These are phyloP conservation scores for Globisporangium spinosum DNA, from an alignment of 352 stramenopile genomes.

Conservation along the genomic window DNA sequence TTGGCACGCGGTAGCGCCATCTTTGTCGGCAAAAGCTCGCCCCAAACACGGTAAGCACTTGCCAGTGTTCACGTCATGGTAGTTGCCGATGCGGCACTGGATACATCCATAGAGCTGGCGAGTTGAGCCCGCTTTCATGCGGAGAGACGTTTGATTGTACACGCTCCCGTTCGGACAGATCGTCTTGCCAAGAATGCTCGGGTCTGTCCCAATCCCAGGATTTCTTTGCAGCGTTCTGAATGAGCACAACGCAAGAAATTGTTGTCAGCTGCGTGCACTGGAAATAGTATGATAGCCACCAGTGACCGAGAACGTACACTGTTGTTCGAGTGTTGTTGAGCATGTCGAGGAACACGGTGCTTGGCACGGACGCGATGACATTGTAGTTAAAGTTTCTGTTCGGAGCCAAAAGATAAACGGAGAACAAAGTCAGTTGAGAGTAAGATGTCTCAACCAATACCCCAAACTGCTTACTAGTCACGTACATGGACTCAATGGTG, in stretches of 20 bases:
- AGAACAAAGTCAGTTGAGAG: neutral
- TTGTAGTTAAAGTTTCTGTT: constrained; percentile 58
- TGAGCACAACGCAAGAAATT: neutral
- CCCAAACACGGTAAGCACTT: constrained; percentile 35
- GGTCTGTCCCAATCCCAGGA: constrained; percentile 41
- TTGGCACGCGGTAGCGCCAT: constrained; percentile 46
- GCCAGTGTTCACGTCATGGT: constrained; percentile 45
- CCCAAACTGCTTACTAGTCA: neutral
- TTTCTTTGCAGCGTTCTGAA: constrained; percentile 46
- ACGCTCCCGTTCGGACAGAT: constrained; percentile 57
- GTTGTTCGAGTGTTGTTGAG: constrained; percentile 40
- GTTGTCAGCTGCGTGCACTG: neutral
- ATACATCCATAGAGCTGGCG: constrained; percentile 49
- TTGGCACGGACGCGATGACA: constrained; percentile 51
- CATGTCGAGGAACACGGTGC: constrained; percentile 45
- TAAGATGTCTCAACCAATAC: neutral
- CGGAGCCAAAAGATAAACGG: neutral
- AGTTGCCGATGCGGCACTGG: constrained; percentile 55
- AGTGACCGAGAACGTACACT: constrained; percentile 32
- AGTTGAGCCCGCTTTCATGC: constrained; percentile 15
- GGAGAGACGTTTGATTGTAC: constrained; percentile 27
- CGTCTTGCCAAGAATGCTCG: constrained; percentile 29
- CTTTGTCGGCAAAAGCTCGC: constrained; percentile 47
- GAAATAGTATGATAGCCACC: neutral
- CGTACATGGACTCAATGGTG: constrained; percentile 52